Percentiles rank a stretch among this genome's conserved stretches.
Evolutionary conservation across 2,329 filamentous ascomycete genomes (phyloP).

Genomic region (Sporothrix inflata): DNA sequence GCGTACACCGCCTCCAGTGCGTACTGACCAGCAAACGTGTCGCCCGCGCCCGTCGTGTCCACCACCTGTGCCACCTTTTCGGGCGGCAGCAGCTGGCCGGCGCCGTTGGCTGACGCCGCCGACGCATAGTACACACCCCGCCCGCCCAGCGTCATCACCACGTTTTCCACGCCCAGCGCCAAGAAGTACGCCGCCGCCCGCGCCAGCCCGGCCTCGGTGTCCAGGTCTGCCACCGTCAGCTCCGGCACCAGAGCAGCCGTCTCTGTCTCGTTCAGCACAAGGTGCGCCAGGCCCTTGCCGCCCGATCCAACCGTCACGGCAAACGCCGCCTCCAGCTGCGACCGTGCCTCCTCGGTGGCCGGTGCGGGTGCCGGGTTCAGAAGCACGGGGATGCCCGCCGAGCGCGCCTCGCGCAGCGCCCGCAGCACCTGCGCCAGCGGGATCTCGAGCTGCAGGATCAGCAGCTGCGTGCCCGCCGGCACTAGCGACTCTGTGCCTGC

Average conservation of each 20-base stretch:
- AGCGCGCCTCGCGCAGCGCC: conserved; percentile 49
- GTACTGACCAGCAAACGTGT: conserved; percentile 91
- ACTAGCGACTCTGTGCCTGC: conserved; percentile 39
- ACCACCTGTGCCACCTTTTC: conserved; percentile 71
- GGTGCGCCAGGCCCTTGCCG: conserved; percentile 56
- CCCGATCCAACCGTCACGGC: not conserved
- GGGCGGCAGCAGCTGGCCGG: conserved; percentile 60
- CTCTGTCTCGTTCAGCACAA: conserved; percentile 77
- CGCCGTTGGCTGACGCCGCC: conserved; percentile 39
- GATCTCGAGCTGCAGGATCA: conserved; percentile 65
- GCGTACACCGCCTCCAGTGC: conserved; percentile 68
- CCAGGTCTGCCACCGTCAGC: conserved; percentile 41
- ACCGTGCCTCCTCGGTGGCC: conserved; percentile 55
- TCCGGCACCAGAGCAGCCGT: conserved; percentile 64
- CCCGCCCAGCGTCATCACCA: conserved; percentile 82
- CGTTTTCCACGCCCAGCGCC: conserved; percentile 67
- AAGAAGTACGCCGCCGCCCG: conserved; percentile 58
- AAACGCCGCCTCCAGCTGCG: conserved; percentile 62
- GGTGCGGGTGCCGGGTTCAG: conserved; percentile 74
- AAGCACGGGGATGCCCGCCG: conserved; percentile 55
- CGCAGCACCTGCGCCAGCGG: conserved; percentile 57
- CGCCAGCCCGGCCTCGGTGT: conserved; percentile 41
- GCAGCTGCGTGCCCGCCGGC: conserved; percentile 52
- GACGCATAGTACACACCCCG: conserved; percentile 73
- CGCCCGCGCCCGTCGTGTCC: conserved; percentile 91